Conservation (phyloP, 2,329 filamentous ascomycete genomes). For the Talaromyces funiculosus region DNA sequence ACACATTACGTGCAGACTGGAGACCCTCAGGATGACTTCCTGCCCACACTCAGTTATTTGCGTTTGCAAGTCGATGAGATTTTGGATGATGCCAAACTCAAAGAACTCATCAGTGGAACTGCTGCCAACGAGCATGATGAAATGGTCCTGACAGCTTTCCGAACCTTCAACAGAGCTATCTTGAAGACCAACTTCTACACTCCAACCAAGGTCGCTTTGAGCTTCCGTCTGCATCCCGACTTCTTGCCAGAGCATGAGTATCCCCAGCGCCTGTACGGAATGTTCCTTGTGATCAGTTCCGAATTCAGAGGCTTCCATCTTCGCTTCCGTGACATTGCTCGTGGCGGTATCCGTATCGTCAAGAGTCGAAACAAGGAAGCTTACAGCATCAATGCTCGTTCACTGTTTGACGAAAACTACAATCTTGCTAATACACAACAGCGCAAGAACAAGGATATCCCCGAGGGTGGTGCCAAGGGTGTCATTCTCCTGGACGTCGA, state of each 20-base stretch:
- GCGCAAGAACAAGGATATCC: constrained; percentile 99
- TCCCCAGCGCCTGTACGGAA: constrained; percentile 86
- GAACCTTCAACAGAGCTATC: constrained; percentile 86
- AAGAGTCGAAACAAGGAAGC: constrained; percentile 96
- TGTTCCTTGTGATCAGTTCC: constrained; percentile 97
- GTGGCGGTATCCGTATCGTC: constrained; percentile 96
- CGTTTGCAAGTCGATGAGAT: constrained; percentile 65
- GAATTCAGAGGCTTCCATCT: constrained; percentile 97
- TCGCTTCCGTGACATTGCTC: constrained; percentile 92
- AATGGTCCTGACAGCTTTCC: constrained; percentile 96
- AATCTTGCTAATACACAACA: constrained; percentile 97
- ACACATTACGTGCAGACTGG: constrained; percentile 70
- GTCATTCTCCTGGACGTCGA: constrained; percentile 90
- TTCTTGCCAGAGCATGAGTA: constrained; percentile 93
- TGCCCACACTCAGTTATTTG: constrained; percentile 64
- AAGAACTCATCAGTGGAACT: constrained; percentile 71
- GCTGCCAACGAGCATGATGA: constrained; percentile 90
- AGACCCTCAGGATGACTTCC: constrained; percentile 58
- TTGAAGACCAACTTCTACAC: constrained; percentile 98
- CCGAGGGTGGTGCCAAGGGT: constrained; percentile 95
- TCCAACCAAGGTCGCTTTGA: constrained; percentile 94
- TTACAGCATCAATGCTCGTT: constrained; percentile 92
- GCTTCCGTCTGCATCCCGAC: constrained; percentile 74
- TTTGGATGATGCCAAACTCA: constrained; percentile 67
- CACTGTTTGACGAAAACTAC: constrained; percentile 98